Base-by-base conservation (phyloP, 2,329 filamentous ascomycete genomes). In the Aspergillus fructus region DNA sequence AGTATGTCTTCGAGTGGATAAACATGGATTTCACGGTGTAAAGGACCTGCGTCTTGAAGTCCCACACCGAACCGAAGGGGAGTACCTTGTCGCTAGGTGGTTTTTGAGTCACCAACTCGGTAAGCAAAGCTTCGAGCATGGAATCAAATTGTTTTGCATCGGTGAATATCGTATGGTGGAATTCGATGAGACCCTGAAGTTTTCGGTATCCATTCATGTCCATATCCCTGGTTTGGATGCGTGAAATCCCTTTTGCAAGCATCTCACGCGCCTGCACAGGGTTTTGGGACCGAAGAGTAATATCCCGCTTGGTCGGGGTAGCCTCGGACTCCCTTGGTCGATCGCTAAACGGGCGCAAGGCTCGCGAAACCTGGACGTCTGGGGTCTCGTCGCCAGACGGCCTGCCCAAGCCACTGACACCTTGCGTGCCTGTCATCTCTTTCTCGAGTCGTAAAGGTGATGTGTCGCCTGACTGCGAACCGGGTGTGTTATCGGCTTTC, bases 141-240 rank as follows among this genome's bases (percentile, higher is more conserved):
- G 71, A 65, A 54, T 74, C 68, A 59, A 74, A 78, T 41, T 74
- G 72, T 19, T 63, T 62, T 40, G 71, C 70, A 30, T 73, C 68
- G 19, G 66, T 60, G 17, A 74, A 71, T 24, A 78, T 68, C 6
- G 67, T 63, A 24, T 73, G 67, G 24, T 76, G 72, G 46, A 69
- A 70, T 56, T 73, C 68, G 59, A 78, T 72, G 15, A 78, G 60
- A 4, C 68, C 68, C 56, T 78, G 76, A 5, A 79, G 61, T 57
- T 77, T 77, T 7, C 75, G 71, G 56, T 77, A 78, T 24, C 74
- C 76, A 40, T 72, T 71, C 19, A 76, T 71, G 52, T 77, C 76
- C 59, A 78, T 71, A 3, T 64, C 66, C 24, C 69, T 68, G 0
- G 70, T 66, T 19, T 62, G 64, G 30, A 78, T 76, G 27, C 71